Base-by-base conservation (phyloP, 2,329 filamentous ascomycete species). In the Mycosphaerelloides madeirae region DNA sequence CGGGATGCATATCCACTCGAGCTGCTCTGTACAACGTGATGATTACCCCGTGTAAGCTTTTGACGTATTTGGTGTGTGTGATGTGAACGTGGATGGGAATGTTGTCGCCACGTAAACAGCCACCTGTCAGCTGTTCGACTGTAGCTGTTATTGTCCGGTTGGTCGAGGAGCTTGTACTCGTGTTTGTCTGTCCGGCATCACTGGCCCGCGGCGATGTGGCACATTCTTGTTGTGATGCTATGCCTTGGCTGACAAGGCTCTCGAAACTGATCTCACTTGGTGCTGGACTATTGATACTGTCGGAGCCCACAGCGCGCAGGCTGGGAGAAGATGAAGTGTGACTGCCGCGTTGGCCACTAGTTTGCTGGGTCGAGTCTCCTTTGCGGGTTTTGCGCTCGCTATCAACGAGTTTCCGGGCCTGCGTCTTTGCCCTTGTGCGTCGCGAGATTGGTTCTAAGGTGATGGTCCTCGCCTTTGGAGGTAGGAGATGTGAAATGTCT, bases 1-100 rank as follows among this genome's bases (percentile, higher is more conserved):
- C 73, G 16, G 80, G 81, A 58, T 83, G 78, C 59, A 89, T 85
- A 62, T 98, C 91, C 35, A 97, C 91, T 48, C 88, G 82, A 18
- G 89, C 89, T 65, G 95, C 87, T 34, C 93, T 81, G 64, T 94
- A 96, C 7, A 98, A 72, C 1, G 93, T 97, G 35, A 95, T 81
- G 49, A 97, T 93, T 37, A 97, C 85, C 6, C 93, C 91, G 56
- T 91, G 86, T 68, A 95, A 77, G 63, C 89, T 97, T 69, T 91
- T 88, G 60, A 97, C 80, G 46, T 83, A 79, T 65, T 94, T 95
- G 48, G 85, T 91, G 63, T 97, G 93, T 52, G 88, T 84, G 48
- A 98, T 83, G 1, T 78, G 81, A 41, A 97, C 83, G 57, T 80
- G 84, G 42, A 97, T 77, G 0, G 87, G 82, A 33, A 97, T 74